These are phyloP conservation scores for Stromatinia cepivora DNA, from an alignment of 2,329 filamentous ascomycete species.

Conservation along the genomic window DNA sequence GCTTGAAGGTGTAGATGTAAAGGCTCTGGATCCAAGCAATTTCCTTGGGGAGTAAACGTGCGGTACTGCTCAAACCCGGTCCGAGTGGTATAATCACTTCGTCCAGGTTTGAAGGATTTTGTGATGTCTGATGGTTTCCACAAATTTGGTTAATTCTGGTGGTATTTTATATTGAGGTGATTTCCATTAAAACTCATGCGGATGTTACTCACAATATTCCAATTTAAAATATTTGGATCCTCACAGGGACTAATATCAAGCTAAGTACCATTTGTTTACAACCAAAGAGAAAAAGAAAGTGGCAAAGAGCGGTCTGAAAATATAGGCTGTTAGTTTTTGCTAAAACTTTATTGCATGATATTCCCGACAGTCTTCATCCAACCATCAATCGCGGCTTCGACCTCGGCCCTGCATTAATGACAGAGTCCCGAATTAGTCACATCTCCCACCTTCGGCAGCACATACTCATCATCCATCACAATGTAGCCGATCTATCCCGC, in stretches of 20 bases:
- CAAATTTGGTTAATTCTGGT: background rate
- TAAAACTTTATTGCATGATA: background rate
- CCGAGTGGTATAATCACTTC: background rate
- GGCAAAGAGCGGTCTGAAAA: conserved; percentile 1
- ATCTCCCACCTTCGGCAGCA: background rate
- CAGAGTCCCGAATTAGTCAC: background rate
- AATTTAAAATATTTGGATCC: background rate
- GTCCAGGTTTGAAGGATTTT: background rate
- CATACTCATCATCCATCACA: background rate
- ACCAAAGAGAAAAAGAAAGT: background rate
- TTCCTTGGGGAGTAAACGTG: background rate
- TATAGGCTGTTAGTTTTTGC: background rate
- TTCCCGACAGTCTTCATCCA: conserved; percentile 10
- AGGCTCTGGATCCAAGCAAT: conserved; percentile 4
- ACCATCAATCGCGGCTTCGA: background rate
- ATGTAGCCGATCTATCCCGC: background rate
- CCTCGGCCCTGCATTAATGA: background rate
- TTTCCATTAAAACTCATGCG: background rate
- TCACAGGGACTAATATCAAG: background rate
- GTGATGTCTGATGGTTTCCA: background rate
- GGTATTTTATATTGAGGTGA: background rate
- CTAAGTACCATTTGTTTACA: background rate
- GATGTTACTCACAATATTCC: background rate
- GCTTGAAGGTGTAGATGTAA: background rate
- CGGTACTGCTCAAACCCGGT: background rate